phyloP scores from a whole-genome alignment of 2,329 filamentous ascomycete species.

The Salinomyces thailandicus region DNA sequence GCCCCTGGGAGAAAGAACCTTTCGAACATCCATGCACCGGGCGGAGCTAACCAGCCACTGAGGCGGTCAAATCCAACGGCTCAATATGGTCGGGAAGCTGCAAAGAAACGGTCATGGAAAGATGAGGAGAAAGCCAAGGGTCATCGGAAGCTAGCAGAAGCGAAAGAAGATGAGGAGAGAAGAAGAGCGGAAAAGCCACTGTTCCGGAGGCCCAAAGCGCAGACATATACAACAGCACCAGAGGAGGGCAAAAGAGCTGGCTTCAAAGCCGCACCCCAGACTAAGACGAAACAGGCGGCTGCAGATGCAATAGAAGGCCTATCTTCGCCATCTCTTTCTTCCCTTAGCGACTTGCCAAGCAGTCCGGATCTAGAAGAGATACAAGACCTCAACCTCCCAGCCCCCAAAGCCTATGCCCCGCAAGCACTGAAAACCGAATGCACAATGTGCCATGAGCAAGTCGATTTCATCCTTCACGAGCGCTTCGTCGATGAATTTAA shows the following conservation, averaged over 20 bases:
- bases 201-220: neutral
- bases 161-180: neutral
- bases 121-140: neutral
- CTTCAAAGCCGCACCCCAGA: no score
- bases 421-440: constrained; percentile 10
- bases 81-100: neutral
- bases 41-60: neutral
- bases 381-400: neutral
- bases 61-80: neutral
- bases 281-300: no score
- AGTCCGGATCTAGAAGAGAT: neutral
- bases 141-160: neutral
- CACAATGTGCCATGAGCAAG: constrained; percentile 15
- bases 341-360: neutral
- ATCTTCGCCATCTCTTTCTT: constrained; percentile 1
- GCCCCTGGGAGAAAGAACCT: constrained; percentile 16
- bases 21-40: constrained; percentile 9
- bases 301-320: neutral
- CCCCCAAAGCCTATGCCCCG: neutral
- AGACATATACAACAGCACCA: neutral
- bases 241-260: neutral
- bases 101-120: neutral
- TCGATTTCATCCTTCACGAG: constrained; percentile 16
- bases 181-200: neutral
- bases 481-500: constrained; percentile 21